These are phyloP conservation scores for Wickerhamomyces queroliae DNA, from an alignment of 805 yeast species.

Conservation along the genomic window DNA sequence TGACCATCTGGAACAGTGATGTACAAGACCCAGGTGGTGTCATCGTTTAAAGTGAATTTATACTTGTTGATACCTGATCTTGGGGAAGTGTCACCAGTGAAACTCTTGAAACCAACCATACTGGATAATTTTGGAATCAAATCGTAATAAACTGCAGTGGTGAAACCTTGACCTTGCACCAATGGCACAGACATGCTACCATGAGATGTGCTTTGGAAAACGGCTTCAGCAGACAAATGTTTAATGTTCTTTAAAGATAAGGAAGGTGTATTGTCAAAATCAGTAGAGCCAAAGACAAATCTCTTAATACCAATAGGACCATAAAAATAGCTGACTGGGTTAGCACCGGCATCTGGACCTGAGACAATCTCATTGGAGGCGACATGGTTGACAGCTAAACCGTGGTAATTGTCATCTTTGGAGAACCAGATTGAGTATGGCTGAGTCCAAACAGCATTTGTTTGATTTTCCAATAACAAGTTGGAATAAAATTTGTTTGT, in stretches of 20 bases:
- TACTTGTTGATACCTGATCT: slow-evolving; percentile 46
- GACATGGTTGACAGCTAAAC: slow-evolving; percentile 66
- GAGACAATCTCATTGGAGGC: slow-evolving; percentile 53
- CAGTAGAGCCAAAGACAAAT: slow-evolving; percentile 42
- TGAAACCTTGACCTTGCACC: slow-evolving; percentile 80
- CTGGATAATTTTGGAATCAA: slow-evolving; percentile 52
- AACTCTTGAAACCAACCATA: slow-evolving; percentile 55
- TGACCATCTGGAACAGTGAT: slow-evolving; percentile 40
- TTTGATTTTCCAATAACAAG: slow-evolving; percentile 59
- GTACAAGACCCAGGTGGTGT: slow-evolving; percentile 62
- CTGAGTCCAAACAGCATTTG: slow-evolving; percentile 72
- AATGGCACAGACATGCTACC: slow-evolving; percentile 50
- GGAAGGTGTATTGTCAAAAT: slow-evolving; percentile 27
- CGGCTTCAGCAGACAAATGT: slow-evolving; percentile 29
- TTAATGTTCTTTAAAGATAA: slow-evolving; percentile 24
- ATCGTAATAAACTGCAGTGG: slow-evolving; percentile 56
- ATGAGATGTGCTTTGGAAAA: slow-evolving; percentile 17
- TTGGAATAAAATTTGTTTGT: slow-evolving; percentile 81
- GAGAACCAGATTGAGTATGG: slow-evolving; percentile 75
- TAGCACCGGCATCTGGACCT: slow-evolving; percentile 54
- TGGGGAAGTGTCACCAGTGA: slow-evolving; percentile 34
- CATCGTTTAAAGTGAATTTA: slow-evolving; percentile 46
- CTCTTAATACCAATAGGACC: slow-evolving; percentile 65
- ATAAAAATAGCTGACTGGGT: slow-evolving; percentile 56
- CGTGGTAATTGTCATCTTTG: slow-evolving; percentile 40